Percentiles rank a stretch among this genome's conserved stretches.
Conservation (phyloP, 306 rosid genomes). For the Ceratonia siliqua region DNA sequence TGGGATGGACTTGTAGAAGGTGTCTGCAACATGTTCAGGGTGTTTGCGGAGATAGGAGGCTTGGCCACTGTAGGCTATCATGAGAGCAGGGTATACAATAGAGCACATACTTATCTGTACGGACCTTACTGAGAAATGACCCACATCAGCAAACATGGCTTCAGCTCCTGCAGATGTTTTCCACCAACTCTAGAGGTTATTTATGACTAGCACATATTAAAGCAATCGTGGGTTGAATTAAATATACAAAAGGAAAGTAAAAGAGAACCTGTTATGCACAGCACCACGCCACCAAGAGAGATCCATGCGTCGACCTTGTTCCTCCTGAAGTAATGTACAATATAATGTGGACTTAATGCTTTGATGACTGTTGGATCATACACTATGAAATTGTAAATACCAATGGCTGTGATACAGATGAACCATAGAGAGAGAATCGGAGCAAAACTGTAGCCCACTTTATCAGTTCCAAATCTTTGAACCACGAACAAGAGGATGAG, state of each 20-base stretch:
- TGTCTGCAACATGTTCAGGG: neutral
- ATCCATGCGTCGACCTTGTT: neutral
- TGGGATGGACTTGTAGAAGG: neutral
- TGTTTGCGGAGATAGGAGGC: slow-evolving; percentile 9
- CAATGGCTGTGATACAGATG: neutral
- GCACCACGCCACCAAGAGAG: neutral
- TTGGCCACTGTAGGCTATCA: neutral
- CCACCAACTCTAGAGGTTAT: neutral
- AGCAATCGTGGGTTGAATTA: no score
- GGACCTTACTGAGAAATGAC: neutral
- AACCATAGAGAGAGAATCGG: neutral
- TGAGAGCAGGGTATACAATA: neutral
- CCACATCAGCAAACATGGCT: slow-evolving; percentile 5
- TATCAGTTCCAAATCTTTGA: slow-evolving; percentile 1
- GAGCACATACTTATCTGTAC: neutral
- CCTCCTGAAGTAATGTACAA: neutral
- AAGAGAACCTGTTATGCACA: neutral
- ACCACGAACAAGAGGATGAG: neutral
- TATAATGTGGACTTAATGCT: neutral
- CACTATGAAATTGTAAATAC: neutral
- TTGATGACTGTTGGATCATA: neutral
- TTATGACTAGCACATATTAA: no score
- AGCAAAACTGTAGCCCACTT: slow-evolving; percentile 7
- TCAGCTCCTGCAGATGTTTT: neutral
- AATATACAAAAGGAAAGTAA: neutral